Conservation (phyloP, 352 stramenopile genomes). For the Pythium oligandrum region DNA sequence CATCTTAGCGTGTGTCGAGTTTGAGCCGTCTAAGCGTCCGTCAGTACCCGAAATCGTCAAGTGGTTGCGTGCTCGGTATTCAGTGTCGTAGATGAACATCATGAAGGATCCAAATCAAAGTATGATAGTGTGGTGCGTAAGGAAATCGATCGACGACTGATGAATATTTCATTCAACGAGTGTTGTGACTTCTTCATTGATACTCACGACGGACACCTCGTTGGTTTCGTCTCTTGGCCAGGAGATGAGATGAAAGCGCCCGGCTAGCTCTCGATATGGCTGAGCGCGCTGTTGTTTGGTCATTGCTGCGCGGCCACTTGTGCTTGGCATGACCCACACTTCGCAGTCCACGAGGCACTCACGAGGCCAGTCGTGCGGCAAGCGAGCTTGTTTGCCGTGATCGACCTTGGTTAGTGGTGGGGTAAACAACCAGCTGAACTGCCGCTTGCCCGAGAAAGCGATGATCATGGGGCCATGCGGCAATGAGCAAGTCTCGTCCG, state of each 20-base stretch:
- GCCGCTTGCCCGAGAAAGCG: slow-evolving; percentile 83
- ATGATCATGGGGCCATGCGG: slow-evolving; percentile 66
- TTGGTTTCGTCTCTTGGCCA: slow-evolving; percentile 20
- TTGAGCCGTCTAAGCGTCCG: slow-evolving; percentile 43
- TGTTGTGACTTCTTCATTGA: slow-evolving; percentile 1
- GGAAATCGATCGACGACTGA: slow-evolving; percentile 2
- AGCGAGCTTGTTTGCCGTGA: slow-evolving; percentile 46
- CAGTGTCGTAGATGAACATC: slow-evolving; percentile 1
- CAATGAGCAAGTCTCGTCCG: slow-evolving; percentile 20
- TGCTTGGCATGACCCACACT: slow-evolving; percentile 81
- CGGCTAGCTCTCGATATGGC: slow-evolving; percentile 68
- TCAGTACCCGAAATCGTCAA: slow-evolving; percentile 35
- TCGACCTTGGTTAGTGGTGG: slow-evolving; percentile 58
- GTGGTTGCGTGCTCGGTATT: slow-evolving; percentile 5
- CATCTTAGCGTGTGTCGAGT: slow-evolving; percentile 37
- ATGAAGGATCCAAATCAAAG: slow-evolving; percentile 1
- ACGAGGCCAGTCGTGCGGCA: slow-evolving; percentile 67
- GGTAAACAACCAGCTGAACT: slow-evolving; percentile 82
- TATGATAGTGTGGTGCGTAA: slow-evolving; percentile 2
- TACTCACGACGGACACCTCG: not conserved
- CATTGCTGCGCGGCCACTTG: slow-evolving; percentile 79
- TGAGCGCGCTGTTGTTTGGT: slow-evolving; percentile 59
- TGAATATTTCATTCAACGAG: not conserved
- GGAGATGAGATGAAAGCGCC: slow-evolving; percentile 48
- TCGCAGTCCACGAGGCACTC: slow-evolving; percentile 55